Conservation (phyloP, 176 grass and related monocot genomes). For the Avena sativa region DNA sequence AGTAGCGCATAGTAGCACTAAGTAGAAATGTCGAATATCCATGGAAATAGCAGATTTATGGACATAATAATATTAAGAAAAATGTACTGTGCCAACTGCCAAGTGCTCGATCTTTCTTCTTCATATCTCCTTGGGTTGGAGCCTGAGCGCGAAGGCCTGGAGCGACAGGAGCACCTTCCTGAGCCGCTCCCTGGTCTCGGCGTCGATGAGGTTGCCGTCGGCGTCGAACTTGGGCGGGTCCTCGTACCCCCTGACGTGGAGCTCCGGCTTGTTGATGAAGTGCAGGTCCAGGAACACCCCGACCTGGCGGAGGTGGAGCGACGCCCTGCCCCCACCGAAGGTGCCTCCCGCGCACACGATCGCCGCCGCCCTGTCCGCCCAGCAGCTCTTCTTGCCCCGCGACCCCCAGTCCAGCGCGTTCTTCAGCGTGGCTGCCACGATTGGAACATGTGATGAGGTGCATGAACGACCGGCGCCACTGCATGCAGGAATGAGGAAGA, state of each 20-base stretch:
- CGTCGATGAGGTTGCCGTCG: slow-evolving; percentile 60
- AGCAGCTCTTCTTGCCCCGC: slow-evolving; percentile 43
- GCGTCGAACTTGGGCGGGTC: slow-evolving; percentile 52
- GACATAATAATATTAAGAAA: too few relatives aligned
- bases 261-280: slow-evolving; percentile 83
- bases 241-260: slow-evolving; percentile 49
- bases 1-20: not conserved
- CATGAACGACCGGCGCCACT: not conserved
- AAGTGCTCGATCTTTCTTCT: not conserved
- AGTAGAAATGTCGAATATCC: too few relatives aligned
- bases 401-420: slow-evolving; percentile 81
- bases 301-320: slow-evolving; percentile 65
- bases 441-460: not conserved
- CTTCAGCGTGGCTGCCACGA: slow-evolving; percentile 54
- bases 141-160: slow-evolving; percentile 57
- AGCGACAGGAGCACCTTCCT: slow-evolving; percentile 59
- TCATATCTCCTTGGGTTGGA: not conserved
- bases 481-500: not conserved
- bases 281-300: slow-evolving; percentile 69
- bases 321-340: slow-evolving; percentile 52
- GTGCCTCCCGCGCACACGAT: slow-evolving; percentile 52
- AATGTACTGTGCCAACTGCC: not conserved
- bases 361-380: slow-evolving; percentile 63
- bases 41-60: too few relatives aligned
- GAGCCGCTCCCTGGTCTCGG: slow-evolving; percentile 49